Base-by-base conservation (phyloP, 1,284 basidiomycete species). In the Singerocomus inundabilis region DNA sequence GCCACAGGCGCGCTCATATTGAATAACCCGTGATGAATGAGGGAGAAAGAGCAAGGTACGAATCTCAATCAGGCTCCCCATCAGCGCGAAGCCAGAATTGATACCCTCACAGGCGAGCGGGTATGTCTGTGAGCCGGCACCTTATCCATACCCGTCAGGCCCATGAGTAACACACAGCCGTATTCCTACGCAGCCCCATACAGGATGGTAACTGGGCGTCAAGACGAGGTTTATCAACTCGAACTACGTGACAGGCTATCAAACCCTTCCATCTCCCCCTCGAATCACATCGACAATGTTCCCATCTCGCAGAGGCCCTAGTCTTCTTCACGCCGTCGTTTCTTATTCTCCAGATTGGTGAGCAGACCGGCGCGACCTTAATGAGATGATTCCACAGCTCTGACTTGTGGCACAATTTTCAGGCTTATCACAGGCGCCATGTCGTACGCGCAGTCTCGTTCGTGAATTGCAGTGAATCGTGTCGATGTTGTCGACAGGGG, bases 261-360 rank as follows among this genome's bases (percentile, higher is more conserved):
- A 15, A 29, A 5, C 10, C 13, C 15, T 29, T 26, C 18, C 33
- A 11, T 28, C 43, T 21, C 31, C 40, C 44, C 38, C 49, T 26
- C 35, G 38, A n/a, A n/a, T n/a, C 35, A 41, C 28, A 24, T 40
- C 34, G 44, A 33, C 21, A 2, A 63, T 60, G 58, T 42, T 25
- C 7, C 32, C 4, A 8, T 51, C 44, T 12, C 45, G 38, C 36
- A 58, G 28, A 44, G 46, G 38, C 0, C 65, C 56, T 6, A 48
- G 50, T 25, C 49, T 67, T 26, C 53, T 53, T n/a, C 55, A 52
- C 28, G 47, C 54, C 39, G 2, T 59, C 34, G 21, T 52, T 4
- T 67, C 67, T 1, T 69, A 66, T 40, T 54, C 62, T 3, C 60
- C 62, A 4, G 64, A 66, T 35, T 66, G 67, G 64, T 69, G 60